phyloP scores from a whole-genome alignment of 2,329 filamentous ascomycete species.

The Juglanconis oblonga region DNA sequence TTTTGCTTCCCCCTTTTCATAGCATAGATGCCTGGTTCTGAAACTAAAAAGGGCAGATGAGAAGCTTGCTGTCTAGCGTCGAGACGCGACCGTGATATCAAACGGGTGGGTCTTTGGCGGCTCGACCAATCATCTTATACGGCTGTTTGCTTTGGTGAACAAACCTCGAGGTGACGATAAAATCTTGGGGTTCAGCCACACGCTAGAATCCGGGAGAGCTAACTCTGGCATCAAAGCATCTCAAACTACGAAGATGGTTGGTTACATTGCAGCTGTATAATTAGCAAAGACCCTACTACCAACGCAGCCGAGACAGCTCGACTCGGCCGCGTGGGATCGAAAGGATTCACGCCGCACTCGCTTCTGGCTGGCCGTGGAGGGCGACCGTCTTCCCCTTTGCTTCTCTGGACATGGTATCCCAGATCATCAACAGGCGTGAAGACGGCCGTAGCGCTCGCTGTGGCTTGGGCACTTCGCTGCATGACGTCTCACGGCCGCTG shows the following conservation, averaged over 20 bases:
- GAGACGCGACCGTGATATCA: too few species aligned
- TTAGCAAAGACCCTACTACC: not conserved
- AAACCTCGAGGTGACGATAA: not conserved
- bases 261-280: not conserved
- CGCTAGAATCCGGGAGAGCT: not conserved
- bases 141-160: constrained; percentile 20
- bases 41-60: too few species aligned
- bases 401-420: too few species aligned
- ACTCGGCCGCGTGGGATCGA: not conserved
- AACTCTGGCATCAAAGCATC: not conserved
- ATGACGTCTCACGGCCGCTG: too few species aligned
- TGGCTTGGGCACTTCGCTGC: too few species aligned
- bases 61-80: too few species aligned
- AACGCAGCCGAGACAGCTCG: not conserved
- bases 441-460: too few species aligned
- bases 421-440: too few species aligned
- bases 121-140: constrained; percentile 19
- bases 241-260: not conserved
- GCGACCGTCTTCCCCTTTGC: not conserved
- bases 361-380: too few species aligned
- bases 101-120: too few species aligned
- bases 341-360: not conserved
- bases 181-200: not conserved
- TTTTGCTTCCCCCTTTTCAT: too few species aligned
- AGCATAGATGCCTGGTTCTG: too few species aligned